phyloP scores from a whole-genome alignment of 352 stramenopile genomes.

The Globisporangium alternatum region DNA sequence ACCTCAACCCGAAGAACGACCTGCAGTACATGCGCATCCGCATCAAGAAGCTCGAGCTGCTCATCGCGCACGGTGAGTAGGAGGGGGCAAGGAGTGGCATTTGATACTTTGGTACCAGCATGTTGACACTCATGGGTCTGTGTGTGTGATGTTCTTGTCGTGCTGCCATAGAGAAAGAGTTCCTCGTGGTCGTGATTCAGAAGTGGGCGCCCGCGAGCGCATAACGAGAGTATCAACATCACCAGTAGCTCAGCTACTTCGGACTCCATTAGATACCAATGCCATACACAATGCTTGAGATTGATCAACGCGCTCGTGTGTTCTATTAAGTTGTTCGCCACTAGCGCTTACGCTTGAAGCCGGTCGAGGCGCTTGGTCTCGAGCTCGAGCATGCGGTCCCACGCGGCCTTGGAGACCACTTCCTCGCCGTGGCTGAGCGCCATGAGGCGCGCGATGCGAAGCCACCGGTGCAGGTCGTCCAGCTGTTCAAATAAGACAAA shows the following conservation, averaged over 20 bases:
- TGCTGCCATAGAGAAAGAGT: conserved; percentile 82
- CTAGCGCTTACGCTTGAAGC: not conserved
- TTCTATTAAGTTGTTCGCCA: not conserved
- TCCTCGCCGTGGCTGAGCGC: conserved; percentile 63
- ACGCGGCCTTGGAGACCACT: conserved; percentile 38
- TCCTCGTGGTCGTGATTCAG: conserved; percentile 94
- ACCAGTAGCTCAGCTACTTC: not conserved
- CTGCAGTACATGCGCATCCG: conserved; percentile 93
- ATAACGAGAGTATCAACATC: conserved; percentile 1
- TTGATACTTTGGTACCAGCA: not conserved
- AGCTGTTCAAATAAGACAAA: conserved; percentile 30
- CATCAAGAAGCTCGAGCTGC: conserved; percentile 90
- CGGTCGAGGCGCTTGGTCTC: conserved; percentile 45
- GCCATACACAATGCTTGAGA: not conserved
- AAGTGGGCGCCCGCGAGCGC: conserved; percentile 76
- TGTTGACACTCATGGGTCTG: not conserved
- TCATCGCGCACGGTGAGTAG: conserved; percentile 87
- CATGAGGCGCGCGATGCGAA: conserved; percentile 67
- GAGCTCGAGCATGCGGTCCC: conserved; percentile 59
- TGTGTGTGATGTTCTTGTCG: not conserved
- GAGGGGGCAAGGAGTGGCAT: not conserved
- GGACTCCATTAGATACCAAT: not conserved
- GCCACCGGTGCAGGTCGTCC: conserved; percentile 76
- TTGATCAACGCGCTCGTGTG: not conserved
- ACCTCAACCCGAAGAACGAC: conserved; percentile 95